Evolutionary conservation across 2,329 filamentous ascomycete genomes (phyloP), one percentile per base, ranked within the genome.

Genomic region (Dothiorella sarmentorum): DNA sequence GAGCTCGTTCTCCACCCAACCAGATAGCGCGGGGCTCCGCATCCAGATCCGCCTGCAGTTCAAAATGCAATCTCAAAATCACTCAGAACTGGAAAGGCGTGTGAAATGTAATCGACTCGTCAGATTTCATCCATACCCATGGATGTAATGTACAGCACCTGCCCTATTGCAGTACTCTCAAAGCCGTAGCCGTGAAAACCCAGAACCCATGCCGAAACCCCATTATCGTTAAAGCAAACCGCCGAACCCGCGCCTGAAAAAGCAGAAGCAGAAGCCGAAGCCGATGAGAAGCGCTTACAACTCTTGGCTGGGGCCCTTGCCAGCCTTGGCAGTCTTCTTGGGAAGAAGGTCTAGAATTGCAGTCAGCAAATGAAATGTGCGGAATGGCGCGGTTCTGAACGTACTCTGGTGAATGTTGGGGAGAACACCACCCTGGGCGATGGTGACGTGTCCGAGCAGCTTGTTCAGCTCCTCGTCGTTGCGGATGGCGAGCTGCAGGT

Each of bases 381-480:
- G 31, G 13, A 49, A 15, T 13, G 55, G 15, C n/a, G 42, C 11
- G 24, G 17, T n/a, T 63, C 27, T 59, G 62, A 66, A 85, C 90
- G 69, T 86, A 96, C 91, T 96, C 81, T 94, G 90, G 83, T 96
- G 91, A 69, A 96, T 96, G 85, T 96, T 95, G 78, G 91, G 92
- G 65, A 96, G 84, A 68, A 96, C 91, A 92, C 91, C 91, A 82
- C 91, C 91, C 81, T 96, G 92, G 76, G 92, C 91, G 71, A 96
- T 96, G 75, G 91, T 97, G 79, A 96, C 91, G 76, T 96, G 91
- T 60, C 92, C 92, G 65, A 96, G 84, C 63, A 96, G 88, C 86
- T 96, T 97, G 89, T 97, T 97, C 89, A 97, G 79, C 81, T 99
- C 94, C 85, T 97, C 93, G 78, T 97, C 93, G 82, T 97, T 97